Percentiles rank a stretch among this genome's conserved stretches.
Conservation (phyloP, 768 basidiomycete species). For the Macrolepiota dolichaula region DNA sequence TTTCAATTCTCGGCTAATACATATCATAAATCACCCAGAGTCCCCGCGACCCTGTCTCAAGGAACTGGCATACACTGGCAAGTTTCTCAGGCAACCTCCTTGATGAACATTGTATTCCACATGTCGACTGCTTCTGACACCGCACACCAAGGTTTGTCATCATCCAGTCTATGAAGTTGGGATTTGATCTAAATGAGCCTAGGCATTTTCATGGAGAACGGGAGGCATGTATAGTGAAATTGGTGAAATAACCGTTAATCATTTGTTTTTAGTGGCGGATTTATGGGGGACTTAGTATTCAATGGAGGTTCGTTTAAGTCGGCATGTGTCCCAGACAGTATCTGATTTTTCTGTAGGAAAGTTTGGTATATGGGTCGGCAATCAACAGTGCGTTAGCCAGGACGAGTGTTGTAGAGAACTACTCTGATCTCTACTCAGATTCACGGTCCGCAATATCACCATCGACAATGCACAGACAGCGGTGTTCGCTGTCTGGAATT, state of each 20-base stretch:
- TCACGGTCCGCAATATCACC: constrained; percentile 57
- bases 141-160: constrained; percentile 63
- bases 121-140: constrained; percentile 65
- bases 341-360: constrained; percentile 39
- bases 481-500: constrained; percentile 43
- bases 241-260: background rate
- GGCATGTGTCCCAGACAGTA: background rate
- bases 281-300: constrained; percentile 51
- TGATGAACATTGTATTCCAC: constrained; percentile 68
- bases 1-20: background rate
- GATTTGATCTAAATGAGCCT: background rate
- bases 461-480: constrained; percentile 52
- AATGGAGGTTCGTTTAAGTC: constrained; percentile 42
- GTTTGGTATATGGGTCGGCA: constrained; percentile 73
- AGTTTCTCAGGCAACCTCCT: constrained; percentile 73
- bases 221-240: constrained; percentile 43
- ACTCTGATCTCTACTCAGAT: constrained; percentile 24
- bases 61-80: constrained; percentile 84
- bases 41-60: constrained; percentile 47
- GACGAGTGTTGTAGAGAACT: background rate
- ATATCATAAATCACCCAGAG: constrained; percentile 21
- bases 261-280: constrained; percentile 40
- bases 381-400: constrained; percentile 63
- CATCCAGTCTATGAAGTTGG: background rate
- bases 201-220: constrained; percentile 77